Evolutionary conservation across 495 filamentous ascomycete species (phyloP).

Genomic region (Trichoderma gamsii): DNA sequence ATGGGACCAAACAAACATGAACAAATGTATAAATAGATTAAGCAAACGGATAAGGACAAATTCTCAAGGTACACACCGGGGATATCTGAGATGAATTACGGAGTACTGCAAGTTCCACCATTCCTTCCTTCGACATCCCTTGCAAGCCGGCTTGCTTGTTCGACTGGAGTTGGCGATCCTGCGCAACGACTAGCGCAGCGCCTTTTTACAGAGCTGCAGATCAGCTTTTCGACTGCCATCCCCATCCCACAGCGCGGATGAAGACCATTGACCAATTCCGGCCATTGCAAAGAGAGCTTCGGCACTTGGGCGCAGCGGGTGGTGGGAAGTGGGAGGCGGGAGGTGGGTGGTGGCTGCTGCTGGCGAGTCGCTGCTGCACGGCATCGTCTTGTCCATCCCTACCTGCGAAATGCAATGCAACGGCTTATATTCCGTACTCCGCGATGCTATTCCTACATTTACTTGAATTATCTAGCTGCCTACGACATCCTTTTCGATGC

Average conservation of each 20-base stretch:
- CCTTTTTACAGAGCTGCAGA: too few relatives aligned
- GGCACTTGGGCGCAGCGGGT: slow-evolving; percentile 1
- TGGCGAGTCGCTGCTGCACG: background rate
- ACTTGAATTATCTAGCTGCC: too few relatives aligned
- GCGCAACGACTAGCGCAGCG: background rate
- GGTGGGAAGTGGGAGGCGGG: background rate
- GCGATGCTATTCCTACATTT: too few relatives aligned
- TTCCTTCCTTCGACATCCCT: background rate
- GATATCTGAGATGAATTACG: background rate
- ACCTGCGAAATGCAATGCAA: background rate
- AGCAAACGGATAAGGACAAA: background rate
- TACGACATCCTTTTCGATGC: too few relatives aligned
- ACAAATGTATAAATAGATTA: background rate
- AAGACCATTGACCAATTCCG: background rate
- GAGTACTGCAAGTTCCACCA: too few relatives aligned
- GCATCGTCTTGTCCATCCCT: background rate
- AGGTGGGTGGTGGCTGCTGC: background rate
- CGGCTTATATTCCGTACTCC: background rate
- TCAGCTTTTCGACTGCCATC: too few relatives aligned
- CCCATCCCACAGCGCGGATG: background rate
- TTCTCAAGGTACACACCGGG: background rate
- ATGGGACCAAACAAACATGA: too few relatives aligned
- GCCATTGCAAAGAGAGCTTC: background rate
- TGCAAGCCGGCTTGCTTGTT: background rate
- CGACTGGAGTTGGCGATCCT: background rate